Evolutionary conservation across 345 rosid species (phyloP).

Genomic region (Carallia brachiata): DNA sequence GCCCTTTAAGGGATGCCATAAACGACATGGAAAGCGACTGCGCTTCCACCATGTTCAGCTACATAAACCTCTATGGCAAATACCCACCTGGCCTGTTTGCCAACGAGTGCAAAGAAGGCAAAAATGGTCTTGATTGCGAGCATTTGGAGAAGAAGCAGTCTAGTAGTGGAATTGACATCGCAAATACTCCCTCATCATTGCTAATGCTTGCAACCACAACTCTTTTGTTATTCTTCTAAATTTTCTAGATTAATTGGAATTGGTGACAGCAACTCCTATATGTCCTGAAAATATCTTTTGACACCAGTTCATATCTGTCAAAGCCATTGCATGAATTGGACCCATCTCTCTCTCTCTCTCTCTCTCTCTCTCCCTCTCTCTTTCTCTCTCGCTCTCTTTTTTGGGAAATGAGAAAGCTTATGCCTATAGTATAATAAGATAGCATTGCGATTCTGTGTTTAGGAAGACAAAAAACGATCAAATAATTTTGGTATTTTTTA

Average conservation of each 20-base stretch:
- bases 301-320: too few species aligned
- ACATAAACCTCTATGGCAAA: slow-evolving; percentile 72
- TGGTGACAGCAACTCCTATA: not conserved
- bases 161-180: not conserved
- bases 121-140: slow-evolving; percentile 56
- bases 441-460: too few species aligned
- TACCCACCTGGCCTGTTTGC: slow-evolving; percentile 83
- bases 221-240: slow-evolving; percentile 20
- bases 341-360: too few species aligned
- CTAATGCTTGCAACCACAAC: slow-evolving; percentile 25
- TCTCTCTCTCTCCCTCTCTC: too few species aligned
- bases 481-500: too few species aligned
- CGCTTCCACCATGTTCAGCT: slow-evolving; percentile 77
- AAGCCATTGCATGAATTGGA: too few species aligned
- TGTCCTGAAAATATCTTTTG: not conserved
- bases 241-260: slow-evolving; percentile 10
- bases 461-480: too few species aligned
- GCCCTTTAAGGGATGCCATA: slow-evolving; percentile 46
- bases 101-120: slow-evolving; percentile 52
- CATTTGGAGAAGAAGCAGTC: not conserved
- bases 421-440: too few species aligned
- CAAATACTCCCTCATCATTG: slow-evolving; percentile 7
- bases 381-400: too few species aligned
- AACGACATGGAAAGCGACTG: slow-evolving; percentile 55
- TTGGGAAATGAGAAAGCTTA: too few species aligned